These are phyloP conservation scores for Geotrichum citri-aurantii DNA, from an alignment of 1,139 yeast species.

Conservation along the genomic window DNA sequence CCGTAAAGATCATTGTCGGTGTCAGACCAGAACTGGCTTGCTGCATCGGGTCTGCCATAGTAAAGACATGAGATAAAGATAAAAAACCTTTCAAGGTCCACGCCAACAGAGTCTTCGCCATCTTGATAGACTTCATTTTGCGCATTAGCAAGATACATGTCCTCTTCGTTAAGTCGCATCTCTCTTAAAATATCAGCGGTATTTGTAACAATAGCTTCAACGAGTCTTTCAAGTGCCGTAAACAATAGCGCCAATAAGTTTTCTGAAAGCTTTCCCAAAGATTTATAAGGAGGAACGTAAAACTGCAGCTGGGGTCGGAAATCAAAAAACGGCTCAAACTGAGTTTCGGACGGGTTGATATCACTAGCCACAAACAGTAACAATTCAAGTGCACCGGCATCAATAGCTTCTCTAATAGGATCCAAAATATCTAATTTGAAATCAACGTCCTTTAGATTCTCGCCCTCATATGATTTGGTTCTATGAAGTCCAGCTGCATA, in stretches of 20 bases:
- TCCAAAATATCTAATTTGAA: conserved; percentile 41
- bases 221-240: conserved; percentile 39
- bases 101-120: conserved; percentile 46
- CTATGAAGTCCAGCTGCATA: conserved; percentile 55
- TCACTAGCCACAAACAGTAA: conserved; percentile 68
- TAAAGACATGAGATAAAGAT: conserved; percentile 69
- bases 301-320: conserved; percentile 62
- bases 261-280: conserved; percentile 21
- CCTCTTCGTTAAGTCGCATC: conserved; percentile 83
- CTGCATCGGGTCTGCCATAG: conserved; percentile 52
- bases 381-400: conserved; percentile 75
- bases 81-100: conserved; percentile 85
- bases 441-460: conserved; percentile 31
- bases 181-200: conserved; percentile 76
- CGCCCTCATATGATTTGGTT: conserved; percentile 19
- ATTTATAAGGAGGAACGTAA: conserved; percentile 31
- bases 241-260: conserved; percentile 23
- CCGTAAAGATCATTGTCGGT: conserved; percentile 61
- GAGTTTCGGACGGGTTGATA: conserved; percentile 41
- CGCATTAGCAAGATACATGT: conserved; percentile 50
- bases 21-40: conserved; percentile 67
- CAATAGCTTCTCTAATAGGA: conserved; percentile 48
- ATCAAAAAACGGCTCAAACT: conserved; percentile 43
- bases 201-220: conserved; percentile 58
- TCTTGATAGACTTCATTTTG: conserved; percentile 28